A percentile compares a stretch with the other conserved stretches of the same genome.
Evolutionary conservation across 2,329 filamentous ascomycete genomes (phyloP).

Genomic region (Diaporthe destruens): DNA sequence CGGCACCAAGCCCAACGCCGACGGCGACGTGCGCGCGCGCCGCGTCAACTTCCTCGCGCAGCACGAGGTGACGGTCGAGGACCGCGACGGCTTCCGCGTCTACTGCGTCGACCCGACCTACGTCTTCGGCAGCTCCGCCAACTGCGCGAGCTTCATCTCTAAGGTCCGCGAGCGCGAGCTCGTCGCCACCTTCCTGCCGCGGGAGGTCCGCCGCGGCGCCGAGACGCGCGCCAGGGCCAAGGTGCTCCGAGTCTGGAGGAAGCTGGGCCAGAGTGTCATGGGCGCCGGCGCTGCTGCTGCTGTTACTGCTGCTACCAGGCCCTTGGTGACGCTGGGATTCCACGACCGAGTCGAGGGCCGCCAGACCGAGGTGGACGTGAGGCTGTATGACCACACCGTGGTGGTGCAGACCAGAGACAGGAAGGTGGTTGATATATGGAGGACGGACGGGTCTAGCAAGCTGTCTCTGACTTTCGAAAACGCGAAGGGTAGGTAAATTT

Average conservation of each 20-base stretch:
- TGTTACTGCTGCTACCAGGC: neutral
- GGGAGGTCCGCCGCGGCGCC: neutral
- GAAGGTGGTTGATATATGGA: slow-evolving; percentile 25
- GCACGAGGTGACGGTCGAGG: slow-evolving; percentile 33
- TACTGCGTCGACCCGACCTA: slow-evolving; percentile 29
- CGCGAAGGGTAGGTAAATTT: neutral
- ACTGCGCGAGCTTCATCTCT: slow-evolving; percentile 27
- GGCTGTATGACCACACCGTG: neutral
- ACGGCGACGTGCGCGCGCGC: slow-evolving; percentile 25
- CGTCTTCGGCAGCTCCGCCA: slow-evolving; percentile 23
- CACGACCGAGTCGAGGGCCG: slow-evolving; percentile 12
- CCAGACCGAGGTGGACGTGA: slow-evolving; percentile 25
- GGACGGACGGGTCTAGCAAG: slow-evolving; percentile 19
- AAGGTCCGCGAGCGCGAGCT: slow-evolving; percentile 35
- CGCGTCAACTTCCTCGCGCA: slow-evolving; percentile 27
- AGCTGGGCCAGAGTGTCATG: neutral
- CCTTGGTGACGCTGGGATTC: slow-evolving; percentile 21
- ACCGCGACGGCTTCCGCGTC: slow-evolving; percentile 21
- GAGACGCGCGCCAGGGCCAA: slow-evolving; percentile 14
- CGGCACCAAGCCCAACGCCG: slow-evolving; percentile 30
- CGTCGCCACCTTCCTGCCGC: slow-evolving; percentile 27
- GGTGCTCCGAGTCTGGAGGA: slow-evolving; percentile 30
- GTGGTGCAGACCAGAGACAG: neutral
- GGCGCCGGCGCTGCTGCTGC: too few relatives aligned
- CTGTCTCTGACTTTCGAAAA: slow-evolving; percentile 2